Evolutionary conservation across 495 filamentous ascomycete genomes (phyloP).

Genomic region (Penicillium arizonense): DNA sequence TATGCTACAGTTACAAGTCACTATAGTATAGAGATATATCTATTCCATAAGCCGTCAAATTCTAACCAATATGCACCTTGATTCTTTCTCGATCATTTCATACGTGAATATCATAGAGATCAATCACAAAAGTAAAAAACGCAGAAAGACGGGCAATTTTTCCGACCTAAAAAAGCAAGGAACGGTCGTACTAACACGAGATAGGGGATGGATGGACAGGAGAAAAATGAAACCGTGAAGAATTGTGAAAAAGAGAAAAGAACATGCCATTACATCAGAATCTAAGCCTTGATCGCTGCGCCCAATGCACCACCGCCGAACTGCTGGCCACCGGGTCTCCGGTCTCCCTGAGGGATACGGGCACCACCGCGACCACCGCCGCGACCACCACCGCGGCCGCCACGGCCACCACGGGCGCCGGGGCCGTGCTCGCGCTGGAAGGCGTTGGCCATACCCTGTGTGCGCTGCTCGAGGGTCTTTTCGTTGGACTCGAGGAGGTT

Average conservation of each 20-base stretch:
- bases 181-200: constrained; percentile 10
- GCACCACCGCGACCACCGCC: constrained; percentile 71
- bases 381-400: constrained; percentile 59
- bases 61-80: constrained; percentile 13
- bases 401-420: constrained; percentile 69
- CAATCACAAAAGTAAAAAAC: constrained; percentile 10
- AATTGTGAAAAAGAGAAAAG: constrained; percentile 10
- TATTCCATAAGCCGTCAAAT: constrained; percentile 12
- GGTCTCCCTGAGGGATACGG: constrained; percentile 44
- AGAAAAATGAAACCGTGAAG: constrained; percentile 12
- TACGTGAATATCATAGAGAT: constrained; percentile 13
- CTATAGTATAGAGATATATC: not conserved
- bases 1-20: not conserved
- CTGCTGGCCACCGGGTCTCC: constrained; percentile 58
- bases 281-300: constrained; percentile 62
- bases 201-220: constrained; percentile 1
- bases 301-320: constrained; percentile 64
- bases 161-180: constrained; percentile 10
- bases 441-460: constrained; percentile 90
- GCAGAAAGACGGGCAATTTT: constrained; percentile 13
- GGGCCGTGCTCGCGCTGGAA: constrained; percentile 85
- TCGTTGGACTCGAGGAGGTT: constrained; percentile 96
- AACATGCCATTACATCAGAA: constrained; percentile 43
- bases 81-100: constrained; percentile 13
- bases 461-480: constrained; percentile 92